Base-by-base conservation (phyloP, 139 green algal species). In the Raphidocelis subcapitata region DNA sequence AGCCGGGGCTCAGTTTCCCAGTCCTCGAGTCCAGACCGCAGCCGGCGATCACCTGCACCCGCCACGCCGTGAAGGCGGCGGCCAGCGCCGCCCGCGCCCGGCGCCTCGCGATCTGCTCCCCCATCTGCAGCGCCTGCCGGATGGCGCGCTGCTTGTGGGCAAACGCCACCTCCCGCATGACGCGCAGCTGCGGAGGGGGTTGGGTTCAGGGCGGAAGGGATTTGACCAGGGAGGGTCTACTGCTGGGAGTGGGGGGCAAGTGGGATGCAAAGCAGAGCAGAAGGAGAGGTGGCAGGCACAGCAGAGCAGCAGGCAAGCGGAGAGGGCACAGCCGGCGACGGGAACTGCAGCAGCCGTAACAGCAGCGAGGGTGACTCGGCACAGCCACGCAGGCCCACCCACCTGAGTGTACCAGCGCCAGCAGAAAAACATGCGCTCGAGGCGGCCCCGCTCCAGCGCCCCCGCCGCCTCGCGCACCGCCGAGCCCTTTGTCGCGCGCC, bases 331-430 rank as follows among this genome's bases (percentile, higher is more conserved):
- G 8, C 12, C 8, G 41, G 12, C 41, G 41, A 20, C 8, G 8
- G 8, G 8, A 20, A 12, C 41, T 49, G 41, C 41, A 49, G 8
- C 41, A 8, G 8, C 41, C 8, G 41, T 49, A 49, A 8, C 8
- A 20, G 8, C 12, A 12, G 8, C 8, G 41, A 8, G 41, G 41
- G 41, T 8, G 8, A 8, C 41, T 12, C 41, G 8, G 12, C 41
- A 49, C 41, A 49, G 8, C 41, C 41, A 49, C 8, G 8, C 41
- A 49, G 41, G 8, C 41, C 8, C 29, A 33, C 51, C 8, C 44
- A 76, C 69, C 70, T 77, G 70, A 33, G 46, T 65, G 49, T 77
- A 77, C 70, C 70, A 77, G 1, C 70, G 33, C 70, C 70, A 77
- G 2, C 21, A 64, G 70, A 56, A 77, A 31, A 77, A 77, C 46